phyloP scores from a whole-genome alignment of 2,329 filamentous ascomycete genomes.

The Fusarium sp. region DNA sequence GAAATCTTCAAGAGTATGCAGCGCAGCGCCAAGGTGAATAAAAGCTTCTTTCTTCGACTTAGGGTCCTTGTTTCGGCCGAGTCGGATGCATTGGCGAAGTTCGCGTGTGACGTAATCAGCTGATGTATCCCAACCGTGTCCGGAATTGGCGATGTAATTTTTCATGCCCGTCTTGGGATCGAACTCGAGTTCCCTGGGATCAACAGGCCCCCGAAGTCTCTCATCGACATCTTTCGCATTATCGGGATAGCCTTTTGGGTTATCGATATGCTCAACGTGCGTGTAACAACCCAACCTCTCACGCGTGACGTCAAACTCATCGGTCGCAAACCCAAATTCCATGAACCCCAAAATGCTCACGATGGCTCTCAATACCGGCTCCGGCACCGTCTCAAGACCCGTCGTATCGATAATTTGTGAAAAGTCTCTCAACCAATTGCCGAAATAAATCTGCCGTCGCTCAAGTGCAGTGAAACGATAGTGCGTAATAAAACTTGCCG shows the following conservation, averaged over 20 bases:
- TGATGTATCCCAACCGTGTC: conserved; percentile 82
- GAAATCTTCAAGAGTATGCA: conserved; percentile 76
- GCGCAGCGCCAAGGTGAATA: conserved; percentile 70
- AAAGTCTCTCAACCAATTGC: conserved; percentile 72
- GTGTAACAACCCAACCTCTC: conserved; percentile 81
- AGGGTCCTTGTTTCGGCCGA: conserved; percentile 60
- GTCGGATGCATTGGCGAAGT: conserved; percentile 75
- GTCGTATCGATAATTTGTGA: conserved; percentile 79
- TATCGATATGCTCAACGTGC: conserved; percentile 76
- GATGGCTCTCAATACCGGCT: conserved; percentile 46
- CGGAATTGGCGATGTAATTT: conserved; percentile 90
- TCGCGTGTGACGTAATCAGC: conserved; percentile 81
- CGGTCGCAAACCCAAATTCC: conserved; percentile 73
- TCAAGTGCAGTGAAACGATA: conserved; percentile 54
- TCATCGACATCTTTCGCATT: conserved; percentile 80
- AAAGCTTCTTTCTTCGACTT: conserved; percentile 38
- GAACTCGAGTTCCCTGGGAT: conserved; percentile 71
- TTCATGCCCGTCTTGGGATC: conserved; percentile 86
- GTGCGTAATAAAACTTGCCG: conserved; percentile 52
- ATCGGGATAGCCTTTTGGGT: conserved; percentile 79
- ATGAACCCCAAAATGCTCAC: conserved; percentile 48
- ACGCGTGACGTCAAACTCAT: conserved; percentile 82
- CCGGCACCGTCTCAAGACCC: conserved; percentile 47
- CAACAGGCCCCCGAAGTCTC: conserved; percentile 42
- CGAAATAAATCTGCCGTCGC: conserved; percentile 54